Evolutionary conservation across 768 basidiomycete species (phyloP).

Genomic region (Ramaria sp.): DNA sequence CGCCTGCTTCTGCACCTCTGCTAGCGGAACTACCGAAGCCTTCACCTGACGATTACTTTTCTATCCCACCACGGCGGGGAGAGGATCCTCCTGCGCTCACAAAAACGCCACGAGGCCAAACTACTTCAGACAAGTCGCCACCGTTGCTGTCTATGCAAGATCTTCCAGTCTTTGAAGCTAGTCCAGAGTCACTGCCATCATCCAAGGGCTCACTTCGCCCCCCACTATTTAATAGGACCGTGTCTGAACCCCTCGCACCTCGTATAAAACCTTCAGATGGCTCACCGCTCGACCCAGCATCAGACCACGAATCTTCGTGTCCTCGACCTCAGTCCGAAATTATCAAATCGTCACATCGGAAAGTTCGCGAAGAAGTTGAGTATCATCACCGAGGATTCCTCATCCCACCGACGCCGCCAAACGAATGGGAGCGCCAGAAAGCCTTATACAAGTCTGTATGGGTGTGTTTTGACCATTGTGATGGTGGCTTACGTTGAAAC

Average conservation of each 20-base stretch:
- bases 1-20: conserved; percentile 1
- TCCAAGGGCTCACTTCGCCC: conserved; percentile 15
- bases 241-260: conserved; percentile 3
- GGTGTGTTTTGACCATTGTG: background rate
- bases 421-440: conserved; percentile 71
- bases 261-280: background rate
- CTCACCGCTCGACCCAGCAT: background rate
- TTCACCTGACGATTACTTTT: background rate
- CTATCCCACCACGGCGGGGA: background rate
- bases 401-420: conserved; percentile 71
- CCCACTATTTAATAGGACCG: conserved; percentile 7
- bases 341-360: background rate
- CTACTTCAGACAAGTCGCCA: background rate
- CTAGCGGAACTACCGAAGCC: background rate
- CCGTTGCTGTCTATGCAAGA: background rate
- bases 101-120: background rate
- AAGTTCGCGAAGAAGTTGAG: conserved; percentile 6
- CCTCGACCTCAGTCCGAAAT: conserved; percentile 2
- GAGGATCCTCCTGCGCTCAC: background rate
- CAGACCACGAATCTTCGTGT: background rate
- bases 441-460: conserved; percentile 70
- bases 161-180: conserved; percentile 3
- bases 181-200: conserved; percentile 14
- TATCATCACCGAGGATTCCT: conserved; percentile 28
- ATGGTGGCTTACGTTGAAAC: background rate